phyloP scores from a whole-genome alignment of 768 basidiomycete genomes.

The Heimioporus sp. region DNA sequence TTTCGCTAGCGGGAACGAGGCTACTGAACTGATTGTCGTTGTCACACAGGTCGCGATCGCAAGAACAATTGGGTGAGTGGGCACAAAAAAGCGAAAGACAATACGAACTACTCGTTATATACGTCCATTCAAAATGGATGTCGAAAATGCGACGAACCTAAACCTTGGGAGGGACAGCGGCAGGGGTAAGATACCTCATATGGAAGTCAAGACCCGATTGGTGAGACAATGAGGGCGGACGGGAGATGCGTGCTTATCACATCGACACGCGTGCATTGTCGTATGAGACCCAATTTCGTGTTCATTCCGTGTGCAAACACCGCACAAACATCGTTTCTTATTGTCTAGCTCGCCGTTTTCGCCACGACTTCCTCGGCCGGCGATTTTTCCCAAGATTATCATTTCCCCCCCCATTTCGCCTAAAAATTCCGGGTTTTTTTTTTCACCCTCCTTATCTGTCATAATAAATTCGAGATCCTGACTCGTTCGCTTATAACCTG shows the following conservation, averaged over 20 bases:
- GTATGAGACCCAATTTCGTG: slow-evolving; percentile 32
- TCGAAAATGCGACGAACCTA: slow-evolving; percentile 38
- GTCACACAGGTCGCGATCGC: slow-evolving; percentile 43
- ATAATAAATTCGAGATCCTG: slow-evolving; percentile 22
- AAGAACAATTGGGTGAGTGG: slow-evolving; percentile 65
- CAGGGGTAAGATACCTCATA: slow-evolving; percentile 21
- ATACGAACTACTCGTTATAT: slow-evolving; percentile 57
- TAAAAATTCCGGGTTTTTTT: slow-evolving; percentile 31
- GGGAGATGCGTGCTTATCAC: slow-evolving; percentile 30
- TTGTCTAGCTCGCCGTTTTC: slow-evolving; percentile 42
- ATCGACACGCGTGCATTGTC: slow-evolving; percentile 28
- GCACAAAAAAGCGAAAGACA: slow-evolving; percentile 57
- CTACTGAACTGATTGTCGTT: slow-evolving; percentile 45
- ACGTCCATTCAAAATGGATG: slow-evolving; percentile 32
- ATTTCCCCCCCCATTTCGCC: slow-evolving; percentile 20
- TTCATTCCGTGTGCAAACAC: slow-evolving; percentile 42
- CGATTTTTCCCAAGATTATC: slow-evolving; percentile 32
- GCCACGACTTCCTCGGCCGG: slow-evolving; percentile 31
- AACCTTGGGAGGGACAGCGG: slow-evolving; percentile 19
- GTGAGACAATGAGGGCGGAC: slow-evolving; percentile 34
- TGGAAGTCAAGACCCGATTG: slow-evolving; percentile 21
- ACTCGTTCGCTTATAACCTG: slow-evolving; percentile 28
- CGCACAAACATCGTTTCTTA: slow-evolving; percentile 41
- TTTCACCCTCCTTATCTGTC: slow-evolving; percentile 32
- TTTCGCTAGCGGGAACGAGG: slow-evolving; percentile 41